Base-by-base conservation (phyloP, 192 early-diverging fungal genomes). In the Mortierella claussenii region DNA sequence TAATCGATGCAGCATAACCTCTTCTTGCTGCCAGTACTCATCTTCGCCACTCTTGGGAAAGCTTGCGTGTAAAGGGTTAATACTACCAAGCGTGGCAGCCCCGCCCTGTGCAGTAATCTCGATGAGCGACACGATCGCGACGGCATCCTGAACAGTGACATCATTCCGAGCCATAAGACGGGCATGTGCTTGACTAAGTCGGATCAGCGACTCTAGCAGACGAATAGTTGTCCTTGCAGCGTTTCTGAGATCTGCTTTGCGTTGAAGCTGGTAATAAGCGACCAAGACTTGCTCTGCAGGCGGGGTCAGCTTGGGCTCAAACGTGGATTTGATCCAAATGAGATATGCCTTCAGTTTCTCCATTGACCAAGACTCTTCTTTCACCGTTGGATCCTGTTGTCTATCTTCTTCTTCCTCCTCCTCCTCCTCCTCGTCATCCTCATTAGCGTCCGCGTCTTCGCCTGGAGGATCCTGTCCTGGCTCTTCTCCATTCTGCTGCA, bases 211-310 rank as follows among this genome's bases (percentile, higher is more conserved):
- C 68, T 90, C 89, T 18, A 91, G 66, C 5, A 91, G 51, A 30
- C 87, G 79, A 33, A 93, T 85, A 0, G 92, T 94, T 40, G 92
- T 94, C 36, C 92, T 67, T 0, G 91, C 92, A 1, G 88, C 85
- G 43, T 89, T 88, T 21, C 85, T 68, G 15, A 82, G 43, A 65
- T 94, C 92, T 7, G 85, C 74, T 33, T 84, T 82, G 2, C 92
- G 81, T 64, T 94, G 91, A 24, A 86, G 46, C 63, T 90, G 90
- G 60, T 93, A 94, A 75, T 94, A 94, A 13, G 83, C 48, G 4
- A 83, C 82, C 46, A 94, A 75, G 17, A 94, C 88, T 28, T 82
- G 78, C 40, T 88, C 84, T 52, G 87, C 86, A 12, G 85, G 89
- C 8, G 80, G 80, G 1, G 90, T 89, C 0, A 89, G 78, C 37